A percentile compares a stretch with the other conserved stretches of the same genome.
Conservation (phyloP, 2,329 filamentous ascomycete genomes). For the Nothophoma quercina region DNA sequence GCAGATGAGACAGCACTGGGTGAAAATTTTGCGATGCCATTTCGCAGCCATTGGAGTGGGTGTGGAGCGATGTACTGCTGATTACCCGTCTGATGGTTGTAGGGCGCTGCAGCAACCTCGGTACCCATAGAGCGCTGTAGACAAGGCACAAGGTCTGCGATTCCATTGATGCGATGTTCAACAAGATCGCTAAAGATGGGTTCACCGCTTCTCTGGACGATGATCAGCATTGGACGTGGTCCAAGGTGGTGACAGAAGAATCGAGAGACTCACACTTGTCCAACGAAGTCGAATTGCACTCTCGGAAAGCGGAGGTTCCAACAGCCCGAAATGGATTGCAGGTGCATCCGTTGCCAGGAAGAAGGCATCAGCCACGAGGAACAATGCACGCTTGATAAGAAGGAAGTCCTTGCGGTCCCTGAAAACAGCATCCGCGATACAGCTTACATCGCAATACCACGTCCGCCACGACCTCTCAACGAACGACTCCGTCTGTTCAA, state of each 20-base stretch:
- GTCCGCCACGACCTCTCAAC: not conserved
- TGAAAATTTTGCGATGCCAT: not conserved
- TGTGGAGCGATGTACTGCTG: constrained; percentile 14
- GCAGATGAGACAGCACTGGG: not conserved
- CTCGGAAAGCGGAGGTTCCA: constrained; percentile 14
- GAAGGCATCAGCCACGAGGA: not conserved
- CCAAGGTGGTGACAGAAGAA: no score
- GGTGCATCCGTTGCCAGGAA: constrained; percentile 2
- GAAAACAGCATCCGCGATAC: not conserved
- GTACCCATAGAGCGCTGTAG: constrained; percentile 17
- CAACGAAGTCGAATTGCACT: constrained; percentile 24
- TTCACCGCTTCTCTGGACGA: constrained; percentile 22
- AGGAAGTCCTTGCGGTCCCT: not conserved
- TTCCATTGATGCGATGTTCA: constrained; percentile 20
- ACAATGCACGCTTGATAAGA: not conserved
- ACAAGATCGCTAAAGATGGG: constrained; percentile 22
- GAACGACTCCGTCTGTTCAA: no score
- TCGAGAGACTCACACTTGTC: constrained; percentile 31
- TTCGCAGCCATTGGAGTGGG: constrained; percentile 11
- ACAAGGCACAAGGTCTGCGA: constrained; percentile 11
- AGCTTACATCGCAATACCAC: not conserved
- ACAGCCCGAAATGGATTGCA: not conserved
- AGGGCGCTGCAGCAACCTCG: constrained; percentile 2
- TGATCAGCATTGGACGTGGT: constrained; percentile 6
- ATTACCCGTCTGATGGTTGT: not conserved